phyloP scores from a whole-genome alignment of 345 rosid genomes.

The Aquilaria malaccensis region DNA sequence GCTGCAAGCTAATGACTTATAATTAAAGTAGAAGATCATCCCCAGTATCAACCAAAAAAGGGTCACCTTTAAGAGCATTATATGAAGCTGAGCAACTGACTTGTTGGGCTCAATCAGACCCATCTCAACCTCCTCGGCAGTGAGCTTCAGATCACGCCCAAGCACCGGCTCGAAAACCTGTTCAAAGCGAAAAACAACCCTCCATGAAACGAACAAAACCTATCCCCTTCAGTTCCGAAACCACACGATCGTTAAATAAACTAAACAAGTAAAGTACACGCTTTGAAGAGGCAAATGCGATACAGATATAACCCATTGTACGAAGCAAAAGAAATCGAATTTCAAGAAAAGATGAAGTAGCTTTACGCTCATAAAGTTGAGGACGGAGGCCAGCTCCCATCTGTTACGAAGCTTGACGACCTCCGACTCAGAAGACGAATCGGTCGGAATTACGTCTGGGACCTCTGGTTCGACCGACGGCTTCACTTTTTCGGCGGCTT shows the following conservation, averaged over 20 bases:
- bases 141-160: slow-evolving; percentile 43
- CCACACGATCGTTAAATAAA: background rate
- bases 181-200: slow-evolving; percentile 8
- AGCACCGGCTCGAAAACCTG: slow-evolving; percentile 72
- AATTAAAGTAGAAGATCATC: too few relatives aligned
- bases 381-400: slow-evolving; percentile 94
- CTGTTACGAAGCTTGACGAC: slow-evolving; percentile 53
- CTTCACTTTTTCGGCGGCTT: slow-evolving; percentile 4
- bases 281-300: background rate
- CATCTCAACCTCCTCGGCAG: slow-evolving; percentile 69
- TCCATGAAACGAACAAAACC: background rate
- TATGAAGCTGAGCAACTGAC: slow-evolving; percentile 59
- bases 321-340: background rate
- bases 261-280: background rate
- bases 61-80: slow-evolving; percentile 57
- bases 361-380: slow-evolving; percentile 65
- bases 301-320: background rate
- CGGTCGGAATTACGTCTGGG: slow-evolving; percentile 19
- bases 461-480: slow-evolving; percentile 7
- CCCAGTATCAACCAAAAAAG: too few relatives aligned
- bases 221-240: background rate
- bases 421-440: slow-evolving; percentile 22
- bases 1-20: too few relatives aligned
- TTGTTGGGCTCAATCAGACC: slow-evolving; percentile 49
- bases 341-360: background rate